Evolutionary conservation across 2,329 filamentous ascomycete species (phyloP).

Genomic region (Aureobasidium subglaciale): DNA sequence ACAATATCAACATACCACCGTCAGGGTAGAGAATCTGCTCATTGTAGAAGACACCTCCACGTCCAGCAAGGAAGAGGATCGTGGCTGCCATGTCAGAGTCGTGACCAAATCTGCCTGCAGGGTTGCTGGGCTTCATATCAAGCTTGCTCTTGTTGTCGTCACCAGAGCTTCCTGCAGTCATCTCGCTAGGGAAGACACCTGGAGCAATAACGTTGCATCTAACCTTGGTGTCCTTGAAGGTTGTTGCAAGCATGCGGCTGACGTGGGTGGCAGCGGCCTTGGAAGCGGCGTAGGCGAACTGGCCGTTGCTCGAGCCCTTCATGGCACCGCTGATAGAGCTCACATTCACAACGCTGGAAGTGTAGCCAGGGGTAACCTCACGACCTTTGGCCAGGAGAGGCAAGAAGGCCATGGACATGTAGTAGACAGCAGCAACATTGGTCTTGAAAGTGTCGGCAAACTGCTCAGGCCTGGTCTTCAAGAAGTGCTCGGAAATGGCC

Average conservation of each 20-base stretch:
- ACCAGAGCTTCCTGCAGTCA: conserved; percentile 41
- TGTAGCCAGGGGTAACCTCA: conserved; percentile 40
- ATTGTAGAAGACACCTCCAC: conserved; percentile 46
- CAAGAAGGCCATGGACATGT: conserved; percentile 49
- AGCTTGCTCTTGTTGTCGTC: conserved; percentile 43
- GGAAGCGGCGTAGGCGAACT: conserved; percentile 46
- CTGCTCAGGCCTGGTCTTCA: conserved; percentile 38
- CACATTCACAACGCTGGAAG: conserved; percentile 48
- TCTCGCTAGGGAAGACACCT: conserved; percentile 40
- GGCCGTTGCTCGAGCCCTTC: conserved; percentile 44
- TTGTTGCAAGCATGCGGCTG: conserved; percentile 40
- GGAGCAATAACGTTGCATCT: conserved; percentile 40
- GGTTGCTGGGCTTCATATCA: conserved; percentile 36
- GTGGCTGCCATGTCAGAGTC: conserved; percentile 48
- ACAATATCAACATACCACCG: conserved; percentile 27
- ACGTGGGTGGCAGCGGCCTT: conserved; percentile 45
- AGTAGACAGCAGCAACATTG: conserved; percentile 46
- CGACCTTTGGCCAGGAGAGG: conserved; percentile 46
- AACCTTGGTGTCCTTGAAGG: conserved; percentile 37
- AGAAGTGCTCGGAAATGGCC: conserved; percentile 45
- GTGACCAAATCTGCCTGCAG: conserved; percentile 36
- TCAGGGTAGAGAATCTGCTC: conserved; percentile 48
- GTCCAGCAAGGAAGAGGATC: conserved; percentile 45
- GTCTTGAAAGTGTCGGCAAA: conserved; percentile 47
- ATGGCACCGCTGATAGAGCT: conserved; percentile 45